phyloP scores from a whole-genome alignment of 2,329 filamentous ascomycete species.

The Pestalotiopsis fici region DNA sequence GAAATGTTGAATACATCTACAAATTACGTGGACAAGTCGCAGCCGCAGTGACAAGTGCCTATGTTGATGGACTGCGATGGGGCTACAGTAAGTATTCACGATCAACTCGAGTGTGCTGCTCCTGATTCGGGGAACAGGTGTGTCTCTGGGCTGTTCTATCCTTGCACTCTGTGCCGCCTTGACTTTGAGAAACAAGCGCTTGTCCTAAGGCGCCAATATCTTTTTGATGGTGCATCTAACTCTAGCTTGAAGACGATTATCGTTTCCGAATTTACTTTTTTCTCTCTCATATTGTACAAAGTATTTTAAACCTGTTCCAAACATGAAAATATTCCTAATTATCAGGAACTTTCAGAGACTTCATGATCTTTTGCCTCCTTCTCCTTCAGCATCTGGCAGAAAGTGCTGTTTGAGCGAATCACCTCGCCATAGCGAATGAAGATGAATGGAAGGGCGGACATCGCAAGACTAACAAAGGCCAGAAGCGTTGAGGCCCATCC shows the following conservation, averaged over 20 bases:
- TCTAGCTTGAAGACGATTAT: too few relatives aligned
- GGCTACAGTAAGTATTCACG: neutral
- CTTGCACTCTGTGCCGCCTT: neutral
- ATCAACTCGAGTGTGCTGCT: neutral
- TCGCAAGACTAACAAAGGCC: conserved; percentile 24
- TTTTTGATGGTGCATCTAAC: too few relatives aligned
- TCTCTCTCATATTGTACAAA: neutral
- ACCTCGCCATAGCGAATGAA: conserved; percentile 15
- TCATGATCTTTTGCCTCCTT: neutral
- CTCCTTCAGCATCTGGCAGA: conserved; percentile 4
- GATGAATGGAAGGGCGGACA: conserved; percentile 26
- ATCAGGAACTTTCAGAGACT: neutral
- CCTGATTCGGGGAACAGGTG: neutral
- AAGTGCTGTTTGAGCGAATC: neutral
- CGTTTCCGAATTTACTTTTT: neutral
- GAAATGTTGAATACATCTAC: conserved; percentile 6
- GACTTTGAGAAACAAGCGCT: neutral
- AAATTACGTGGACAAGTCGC: neutral
- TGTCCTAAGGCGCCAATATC: neutral
- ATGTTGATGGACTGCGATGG: conserved; percentile 6
- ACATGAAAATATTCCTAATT: neutral
- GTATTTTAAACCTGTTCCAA: neutral
- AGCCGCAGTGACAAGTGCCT: neutral
- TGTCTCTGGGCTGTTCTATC: conserved; percentile 3
- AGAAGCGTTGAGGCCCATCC: conserved; percentile 39